Conservation (phyloP, 352 stramenopile species). For the Phytopythium boreale region DNA sequence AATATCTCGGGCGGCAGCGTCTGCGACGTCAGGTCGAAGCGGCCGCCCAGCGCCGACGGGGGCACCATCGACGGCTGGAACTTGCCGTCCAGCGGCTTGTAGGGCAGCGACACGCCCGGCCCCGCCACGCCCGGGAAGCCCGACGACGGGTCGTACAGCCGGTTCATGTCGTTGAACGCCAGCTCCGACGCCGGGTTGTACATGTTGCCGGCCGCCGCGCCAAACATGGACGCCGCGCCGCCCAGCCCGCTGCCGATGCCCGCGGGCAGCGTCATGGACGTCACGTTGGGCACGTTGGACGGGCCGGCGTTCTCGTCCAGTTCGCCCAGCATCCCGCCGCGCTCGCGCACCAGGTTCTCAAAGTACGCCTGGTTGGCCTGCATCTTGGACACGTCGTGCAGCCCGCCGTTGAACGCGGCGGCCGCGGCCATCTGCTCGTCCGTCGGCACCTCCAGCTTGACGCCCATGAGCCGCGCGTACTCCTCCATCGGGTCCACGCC, state of each 20-base stretch:
- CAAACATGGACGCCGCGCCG: conserved; percentile 17
- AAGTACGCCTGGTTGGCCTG: conserved; percentile 83
- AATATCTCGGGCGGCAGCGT: conserved; percentile 80
- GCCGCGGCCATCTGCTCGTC: conserved; percentile 38
- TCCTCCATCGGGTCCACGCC: conserved; percentile 61
- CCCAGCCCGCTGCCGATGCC: conserved; percentile 66
- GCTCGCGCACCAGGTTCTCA: conserved; percentile 70
- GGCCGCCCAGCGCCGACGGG: conserved; percentile 12
- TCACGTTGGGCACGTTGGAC: conserved; percentile 29
- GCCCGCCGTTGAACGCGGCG: conserved; percentile 8
- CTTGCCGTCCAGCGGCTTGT: conserved; percentile 32
- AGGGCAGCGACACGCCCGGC: conserved; percentile 21
- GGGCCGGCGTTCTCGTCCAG: conserved; percentile 26
- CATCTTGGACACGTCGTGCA: conserved; percentile 54
- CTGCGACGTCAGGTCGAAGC: conserved; percentile 61
- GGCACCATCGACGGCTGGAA: conserved; percentile 14
- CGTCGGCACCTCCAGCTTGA: conserved; percentile 68
- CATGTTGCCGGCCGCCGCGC: conserved; percentile 15
- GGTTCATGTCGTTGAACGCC: conserved; percentile 61
- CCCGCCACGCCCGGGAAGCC: conserved; percentile 27
- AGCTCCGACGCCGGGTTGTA: conserved; percentile 61
- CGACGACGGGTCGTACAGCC: conserved; percentile 67
- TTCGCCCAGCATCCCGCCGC: conserved; percentile 32
- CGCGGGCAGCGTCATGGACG: conserved; percentile 62
- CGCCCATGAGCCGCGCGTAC: conserved; percentile 80